Evolutionary conservation across 805 yeast species (phyloP).

Genomic region (Sugiyamaella mastotermitis): DNA sequence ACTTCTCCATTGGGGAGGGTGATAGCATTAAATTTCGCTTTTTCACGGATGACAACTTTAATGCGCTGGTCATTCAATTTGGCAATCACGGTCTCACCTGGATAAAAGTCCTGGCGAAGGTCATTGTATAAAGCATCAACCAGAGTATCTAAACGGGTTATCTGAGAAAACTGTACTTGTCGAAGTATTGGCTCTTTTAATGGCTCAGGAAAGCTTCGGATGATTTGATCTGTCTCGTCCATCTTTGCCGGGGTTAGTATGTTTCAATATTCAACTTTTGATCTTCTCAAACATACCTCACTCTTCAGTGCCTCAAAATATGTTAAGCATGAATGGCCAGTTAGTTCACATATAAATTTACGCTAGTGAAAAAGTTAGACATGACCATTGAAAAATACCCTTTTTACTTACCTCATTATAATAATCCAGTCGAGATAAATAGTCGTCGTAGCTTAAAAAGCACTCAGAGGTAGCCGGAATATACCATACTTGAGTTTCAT

Average conservation of each 20-base stretch:
- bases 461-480: conserved; percentile 86
- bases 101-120: conserved; percentile 80
- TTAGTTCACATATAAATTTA: conserved; percentile 90
- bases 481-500: conserved; percentile 62
- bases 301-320: conserved; percentile 82
- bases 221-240: conserved; percentile 48
- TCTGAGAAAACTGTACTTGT: conserved; percentile 72
- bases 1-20: conserved; percentile 30
- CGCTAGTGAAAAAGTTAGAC: too few relatives aligned
- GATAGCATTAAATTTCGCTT: conserved; percentile 56
- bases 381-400: background rate
- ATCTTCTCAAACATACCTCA: conserved; percentile 54
- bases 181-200: conserved; percentile 88
- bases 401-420: conserved; percentile 26
- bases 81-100: conserved; percentile 79
- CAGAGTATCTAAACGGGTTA: conserved; percentile 74
- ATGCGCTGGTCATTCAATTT: conserved; percentile 39
- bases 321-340: conserved; percentile 88
- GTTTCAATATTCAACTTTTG: too few relatives aligned
- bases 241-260: too few relatives aligned
- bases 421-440: conserved; percentile 41
- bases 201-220: conserved; percentile 81
- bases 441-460: conserved; percentile 73
- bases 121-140: conserved; percentile 79
- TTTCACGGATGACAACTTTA: conserved; percentile 71